Conservation (phyloP, 2,329 filamentous ascomycete genomes). For the Claviceps quebecensis region DNA sequence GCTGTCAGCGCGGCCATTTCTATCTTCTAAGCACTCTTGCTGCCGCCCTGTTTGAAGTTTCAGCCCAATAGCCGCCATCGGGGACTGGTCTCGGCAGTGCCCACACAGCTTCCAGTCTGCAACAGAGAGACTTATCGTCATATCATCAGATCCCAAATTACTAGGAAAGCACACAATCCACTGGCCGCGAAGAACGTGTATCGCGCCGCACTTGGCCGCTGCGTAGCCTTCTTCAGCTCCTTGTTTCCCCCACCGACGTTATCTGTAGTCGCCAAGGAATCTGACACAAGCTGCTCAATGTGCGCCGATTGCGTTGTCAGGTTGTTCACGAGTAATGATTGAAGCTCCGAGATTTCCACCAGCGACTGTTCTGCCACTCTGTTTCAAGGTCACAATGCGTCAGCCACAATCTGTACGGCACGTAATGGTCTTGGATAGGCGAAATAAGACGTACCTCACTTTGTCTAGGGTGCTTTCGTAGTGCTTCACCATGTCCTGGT, state of each 20-base stretch:
- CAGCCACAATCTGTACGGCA: neutral
- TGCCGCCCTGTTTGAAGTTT: neutral
- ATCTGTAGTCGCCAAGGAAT: constrained; percentile 67
- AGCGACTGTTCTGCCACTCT: constrained; percentile 83
- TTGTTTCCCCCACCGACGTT: constrained; percentile 85
- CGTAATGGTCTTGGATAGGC: neutral
- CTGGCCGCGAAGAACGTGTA: constrained; percentile 72
- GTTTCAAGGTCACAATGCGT: constrained; percentile 1
- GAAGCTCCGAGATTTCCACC: constrained; percentile 82
- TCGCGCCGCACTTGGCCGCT: constrained; percentile 57
- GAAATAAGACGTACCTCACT: constrained; percentile 56
- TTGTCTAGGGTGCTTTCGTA: constrained; percentile 91
- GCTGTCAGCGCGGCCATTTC: no score
- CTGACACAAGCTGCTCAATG: constrained; percentile 76
- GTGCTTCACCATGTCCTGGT: constrained; percentile 82
- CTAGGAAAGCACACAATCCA: constrained; percentile 57
- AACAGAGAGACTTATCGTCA: constrained; percentile 10
- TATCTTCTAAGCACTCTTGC: neutral
- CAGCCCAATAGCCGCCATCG: neutral
- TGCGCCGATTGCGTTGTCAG: constrained; percentile 74
- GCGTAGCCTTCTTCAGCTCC: constrained; percentile 71
- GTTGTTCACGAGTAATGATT: constrained; percentile 77
- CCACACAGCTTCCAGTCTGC: neutral
- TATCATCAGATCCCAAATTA: constrained; percentile 64
- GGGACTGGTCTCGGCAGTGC: neutral